Evolutionary conservation across 306 rosid species (phyloP).

Genomic region (Castanopsis chinensis): DNA sequence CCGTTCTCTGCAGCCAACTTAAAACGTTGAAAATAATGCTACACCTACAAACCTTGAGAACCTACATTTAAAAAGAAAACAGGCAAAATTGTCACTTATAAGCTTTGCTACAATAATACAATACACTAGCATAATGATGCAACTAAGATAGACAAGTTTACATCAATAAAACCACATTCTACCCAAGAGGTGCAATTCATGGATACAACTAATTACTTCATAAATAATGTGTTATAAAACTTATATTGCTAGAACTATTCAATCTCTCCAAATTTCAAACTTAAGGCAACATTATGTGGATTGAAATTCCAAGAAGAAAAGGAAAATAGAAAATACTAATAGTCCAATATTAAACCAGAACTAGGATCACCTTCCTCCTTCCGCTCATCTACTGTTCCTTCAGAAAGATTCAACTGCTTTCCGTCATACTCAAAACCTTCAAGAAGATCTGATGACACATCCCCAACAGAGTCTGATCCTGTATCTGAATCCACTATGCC

Average conservation of each 20-base stretch:
- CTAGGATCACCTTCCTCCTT: constrained; percentile 58
- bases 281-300: neutral
- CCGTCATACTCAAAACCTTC: constrained; percentile 60
- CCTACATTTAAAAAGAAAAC: too few relatives aligned
- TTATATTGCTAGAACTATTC: neutral
- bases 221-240: neutral
- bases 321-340: neutral
- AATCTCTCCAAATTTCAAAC: neutral
- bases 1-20: too few relatives aligned
- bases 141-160: too few relatives aligned
- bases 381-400: constrained; percentile 41
- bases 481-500: constrained; percentile 39
- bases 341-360: constrained; percentile 32
- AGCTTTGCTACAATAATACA: too few relatives aligned
- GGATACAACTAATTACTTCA: neutral
- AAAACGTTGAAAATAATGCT: too few relatives aligned
- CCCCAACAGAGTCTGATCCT: constrained; percentile 44
- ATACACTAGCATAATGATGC: too few relatives aligned
- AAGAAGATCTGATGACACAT: constrained; percentile 69
- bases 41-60: too few relatives aligned
- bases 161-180: too few relatives aligned
- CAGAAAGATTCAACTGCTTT: constrained; percentile 57
- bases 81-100: too few relatives aligned
- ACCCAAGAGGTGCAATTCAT: neutral
- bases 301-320: neutral